Evolutionary conservation across 768 basidiomycete genomes (phyloP), one percentile per base, ranked within the genome.

Genomic region (Xerocomus potaroensis): DNA sequence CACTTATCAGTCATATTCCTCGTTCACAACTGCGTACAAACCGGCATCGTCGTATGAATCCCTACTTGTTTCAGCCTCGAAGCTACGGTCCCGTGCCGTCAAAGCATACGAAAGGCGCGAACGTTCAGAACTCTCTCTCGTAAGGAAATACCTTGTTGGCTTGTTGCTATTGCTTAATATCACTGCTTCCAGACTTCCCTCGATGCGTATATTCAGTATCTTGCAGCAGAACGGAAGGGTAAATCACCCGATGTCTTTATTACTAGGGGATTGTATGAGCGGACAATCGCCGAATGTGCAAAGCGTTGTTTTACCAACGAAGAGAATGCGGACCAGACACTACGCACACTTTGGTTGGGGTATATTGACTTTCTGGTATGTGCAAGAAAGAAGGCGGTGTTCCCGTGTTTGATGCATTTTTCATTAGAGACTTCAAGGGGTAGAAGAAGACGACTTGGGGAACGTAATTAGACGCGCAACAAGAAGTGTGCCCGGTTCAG

Each of bases 1-100:
- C 12, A 94, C 92, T 0, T 83, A 84, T 46, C 83, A 90, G 57
- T 74, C 79, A 2, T 98, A 95, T 63, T 96, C 94, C 0, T 78
- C 84, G 0, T 96, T 97, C 69, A 90, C 91, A 14, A 90, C 91
- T 1, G 77, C 79, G 45, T 77, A 87, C 64, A 79, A 83, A 56
- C 79, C 86, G 12, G 72, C 83, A 0, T 68, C 75, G n/a, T 76
- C 84, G 34, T 98, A 98, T 60, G 92, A 95, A 59, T 56, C 71
- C 0, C 67, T 84, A 7, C 78, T 97, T 21, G 76, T 95, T 15
- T 65, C 78, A 1, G 92, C 91, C 3, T 91, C 91, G 14, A 86
- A 87, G 64, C 64, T 79, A 26, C 81, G 84, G 14, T 70, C 76
- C 8, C 74, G 74, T 35, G 80, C 83, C 1, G 72, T 76, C 41